phyloP scores from a whole-genome alignment of 2,329 filamentous ascomycete genomes.

The Colletotrichum somersetense region DNA sequence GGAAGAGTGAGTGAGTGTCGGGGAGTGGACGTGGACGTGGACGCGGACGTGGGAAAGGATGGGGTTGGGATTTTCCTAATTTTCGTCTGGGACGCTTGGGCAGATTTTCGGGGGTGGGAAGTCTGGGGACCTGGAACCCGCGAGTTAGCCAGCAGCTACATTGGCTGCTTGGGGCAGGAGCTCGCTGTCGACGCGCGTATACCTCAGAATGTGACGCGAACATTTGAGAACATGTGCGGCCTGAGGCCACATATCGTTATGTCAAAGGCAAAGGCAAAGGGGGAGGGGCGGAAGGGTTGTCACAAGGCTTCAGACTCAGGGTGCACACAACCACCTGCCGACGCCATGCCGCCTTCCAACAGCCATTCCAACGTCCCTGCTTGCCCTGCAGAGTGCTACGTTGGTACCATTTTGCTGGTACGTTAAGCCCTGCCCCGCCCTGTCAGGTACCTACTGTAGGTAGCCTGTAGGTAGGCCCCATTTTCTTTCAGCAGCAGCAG shows the following conservation, averaged over 20 bases:
- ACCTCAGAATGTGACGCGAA: conserved; percentile 38
- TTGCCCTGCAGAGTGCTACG: background rate
- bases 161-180: conserved; percentile 20
- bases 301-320: background rate
- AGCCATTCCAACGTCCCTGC: background rate
- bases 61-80: conserved; percentile 47
- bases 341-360: no score
- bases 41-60: conserved; percentile 43
- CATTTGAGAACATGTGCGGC: conserved; percentile 37
- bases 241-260: conserved; percentile 33
- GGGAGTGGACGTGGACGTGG: conserved; percentile 29
- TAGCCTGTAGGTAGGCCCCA: background rate
- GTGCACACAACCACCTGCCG: background rate
- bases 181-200: conserved; percentile 26
- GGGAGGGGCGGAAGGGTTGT: no score
- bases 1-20: conserved; percentile 33
- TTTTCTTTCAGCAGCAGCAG: background rate
- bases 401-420: background rate
- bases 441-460: background rate
- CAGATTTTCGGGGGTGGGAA: conserved; percentile 36
- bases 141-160: background rate
- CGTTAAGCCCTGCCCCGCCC: background rate
- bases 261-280: background rate
- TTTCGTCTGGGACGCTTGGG: conserved; percentile 44
- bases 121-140: conserved; percentile 36